These are phyloP conservation scores for Aspergillus eucalypticola DNA, from an alignment of 2,329 filamentous ascomycete genomes.

Conservation along the genomic window DNA sequence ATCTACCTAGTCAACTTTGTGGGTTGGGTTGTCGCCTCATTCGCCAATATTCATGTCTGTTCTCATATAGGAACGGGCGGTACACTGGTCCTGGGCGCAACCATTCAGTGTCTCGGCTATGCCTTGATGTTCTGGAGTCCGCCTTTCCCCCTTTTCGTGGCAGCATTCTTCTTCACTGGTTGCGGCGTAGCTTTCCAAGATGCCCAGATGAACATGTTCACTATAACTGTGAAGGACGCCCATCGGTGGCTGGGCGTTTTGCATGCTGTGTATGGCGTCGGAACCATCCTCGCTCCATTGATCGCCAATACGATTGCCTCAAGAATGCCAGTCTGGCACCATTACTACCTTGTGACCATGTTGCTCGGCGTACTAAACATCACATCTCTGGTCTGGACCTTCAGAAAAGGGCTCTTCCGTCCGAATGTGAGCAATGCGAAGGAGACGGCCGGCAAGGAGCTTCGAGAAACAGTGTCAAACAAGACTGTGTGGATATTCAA, in stretches of 20 bases:
- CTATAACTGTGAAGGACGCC: constrained; percentile 22
- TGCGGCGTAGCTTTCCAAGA: constrained; percentile 25
- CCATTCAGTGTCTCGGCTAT: constrained; percentile 23
- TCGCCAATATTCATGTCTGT: constrained; percentile 28
- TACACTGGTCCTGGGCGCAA: constrained; percentile 22
- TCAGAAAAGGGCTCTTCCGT: constrained; percentile 22
- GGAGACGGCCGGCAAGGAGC: constrained; percentile 20
- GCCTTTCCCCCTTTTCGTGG: constrained; percentile 23
- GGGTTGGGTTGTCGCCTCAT: constrained; percentile 24
- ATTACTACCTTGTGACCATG: constrained; percentile 24
- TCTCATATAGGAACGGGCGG: constrained; percentile 25
- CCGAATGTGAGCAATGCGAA: constrained; percentile 24
- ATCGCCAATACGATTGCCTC: constrained; percentile 26
- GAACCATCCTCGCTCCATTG: constrained; percentile 24
- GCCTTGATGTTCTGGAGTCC: constrained; percentile 27
- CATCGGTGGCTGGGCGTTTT: constrained; percentile 27
- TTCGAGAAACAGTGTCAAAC: constrained; percentile 21
- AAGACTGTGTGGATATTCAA: constrained; percentile 26
- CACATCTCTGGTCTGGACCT: constrained; percentile 19
- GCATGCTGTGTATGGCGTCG: constrained; percentile 26
- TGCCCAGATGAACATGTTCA: constrained; percentile 27
- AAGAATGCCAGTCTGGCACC: constrained; percentile 23
- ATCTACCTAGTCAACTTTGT: constrained; percentile 27
- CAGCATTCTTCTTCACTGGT: constrained; percentile 26
- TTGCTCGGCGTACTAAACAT: constrained; percentile 20